Percentiles rank a stretch among this genome's conserved stretches.
Conservation (phyloP, 2,329 filamentous ascomycete genomes). For the Verticillium nonalfalfae region DNA sequence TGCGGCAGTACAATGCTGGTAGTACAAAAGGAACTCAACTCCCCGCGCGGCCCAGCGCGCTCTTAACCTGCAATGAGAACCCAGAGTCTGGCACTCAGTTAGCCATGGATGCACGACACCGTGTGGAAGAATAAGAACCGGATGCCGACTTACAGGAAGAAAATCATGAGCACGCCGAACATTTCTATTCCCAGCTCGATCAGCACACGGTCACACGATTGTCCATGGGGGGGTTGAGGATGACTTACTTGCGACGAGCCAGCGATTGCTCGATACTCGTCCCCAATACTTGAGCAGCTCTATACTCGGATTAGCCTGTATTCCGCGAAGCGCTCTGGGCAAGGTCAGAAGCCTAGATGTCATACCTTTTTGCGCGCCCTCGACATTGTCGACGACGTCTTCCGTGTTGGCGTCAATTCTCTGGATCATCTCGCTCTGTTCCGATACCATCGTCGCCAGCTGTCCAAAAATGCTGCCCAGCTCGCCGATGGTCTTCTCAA, state of each 20-base stretch:
- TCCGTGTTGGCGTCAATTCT: conserved; percentile 96
- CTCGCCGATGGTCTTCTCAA: conserved; percentile 91
- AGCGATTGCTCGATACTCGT: conserved; percentile 87
- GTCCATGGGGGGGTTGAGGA: neutral
- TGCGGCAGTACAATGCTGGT: conserved; percentile 5
- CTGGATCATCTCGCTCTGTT: conserved; percentile 97
- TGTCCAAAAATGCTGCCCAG: conserved; percentile 89
- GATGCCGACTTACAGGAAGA: conserved; percentile 55
- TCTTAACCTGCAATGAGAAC: conserved; percentile 55
- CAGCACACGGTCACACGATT: neutral
- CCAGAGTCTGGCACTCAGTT: conserved; percentile 44
- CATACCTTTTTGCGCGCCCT: conserved; percentile 71
- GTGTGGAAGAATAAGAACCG: conserved; percentile 15
- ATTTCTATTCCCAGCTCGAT: conserved; percentile 36
- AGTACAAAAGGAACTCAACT: conserved; percentile 8
- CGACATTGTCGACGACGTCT: conserved; percentile 96
- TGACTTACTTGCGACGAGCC: conserved; percentile 66
- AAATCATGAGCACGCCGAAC: conserved; percentile 91
- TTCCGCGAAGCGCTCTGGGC: neutral
- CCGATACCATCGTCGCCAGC: conserved; percentile 91
- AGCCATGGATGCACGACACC: neutral
- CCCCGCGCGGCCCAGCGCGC: neutral
- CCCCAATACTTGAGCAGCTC: conserved; percentile 97
- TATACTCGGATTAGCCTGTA: neutral
- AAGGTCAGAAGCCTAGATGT: neutral